Evolutionary conservation across 768 basidiomycete genomes (phyloP).

Genomic region (Infundibulicybe gibba): DNA sequence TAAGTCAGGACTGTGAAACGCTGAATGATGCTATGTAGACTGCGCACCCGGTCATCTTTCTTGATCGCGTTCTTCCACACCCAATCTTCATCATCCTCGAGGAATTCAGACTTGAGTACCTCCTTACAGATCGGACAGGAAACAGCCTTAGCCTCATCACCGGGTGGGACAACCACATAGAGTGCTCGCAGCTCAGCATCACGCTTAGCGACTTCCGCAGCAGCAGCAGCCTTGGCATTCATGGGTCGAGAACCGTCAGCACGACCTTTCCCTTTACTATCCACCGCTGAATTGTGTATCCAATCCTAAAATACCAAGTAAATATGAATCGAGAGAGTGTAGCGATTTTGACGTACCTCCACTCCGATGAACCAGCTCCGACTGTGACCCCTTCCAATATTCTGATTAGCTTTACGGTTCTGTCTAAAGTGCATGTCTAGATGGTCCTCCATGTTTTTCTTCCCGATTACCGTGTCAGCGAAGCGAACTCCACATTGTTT

Average conservation of each 20-base stretch:
- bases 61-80: slow-evolving; percentile 91
- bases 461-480: slow-evolving; percentile 65
- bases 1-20: neutral
- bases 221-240: slow-evolving; percentile 55
- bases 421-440: slow-evolving; percentile 96
- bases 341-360: slow-evolving; percentile 53
- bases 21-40: neutral
- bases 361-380: slow-evolving; percentile 85
- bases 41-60: slow-evolving; percentile 79
- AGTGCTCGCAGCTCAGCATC: slow-evolving; percentile 73
- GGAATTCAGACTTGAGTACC: slow-evolving; percentile 82
- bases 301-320: slow-evolving; percentile 63
- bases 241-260: slow-evolving; percentile 46
- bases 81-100: slow-evolving; percentile 98
- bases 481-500: slow-evolving; percentile 93
- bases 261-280: slow-evolving; percentile 68
- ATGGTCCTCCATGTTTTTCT: slow-evolving; percentile 79
- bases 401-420: slow-evolving; percentile 80
- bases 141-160: slow-evolving; percentile 78
- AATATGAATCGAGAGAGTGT: slow-evolving; percentile 9
- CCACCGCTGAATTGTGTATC: slow-evolving; percentile 64
- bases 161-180: slow-evolving; percentile 87
- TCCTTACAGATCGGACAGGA: slow-evolving; percentile 98
- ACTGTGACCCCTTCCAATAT: slow-evolving; percentile 79
- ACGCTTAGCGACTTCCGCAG: slow-evolving; percentile 65